phyloP scores from a whole-genome alignment of 257 asterid genomes.

The Solanum chmielewskii region DNA sequence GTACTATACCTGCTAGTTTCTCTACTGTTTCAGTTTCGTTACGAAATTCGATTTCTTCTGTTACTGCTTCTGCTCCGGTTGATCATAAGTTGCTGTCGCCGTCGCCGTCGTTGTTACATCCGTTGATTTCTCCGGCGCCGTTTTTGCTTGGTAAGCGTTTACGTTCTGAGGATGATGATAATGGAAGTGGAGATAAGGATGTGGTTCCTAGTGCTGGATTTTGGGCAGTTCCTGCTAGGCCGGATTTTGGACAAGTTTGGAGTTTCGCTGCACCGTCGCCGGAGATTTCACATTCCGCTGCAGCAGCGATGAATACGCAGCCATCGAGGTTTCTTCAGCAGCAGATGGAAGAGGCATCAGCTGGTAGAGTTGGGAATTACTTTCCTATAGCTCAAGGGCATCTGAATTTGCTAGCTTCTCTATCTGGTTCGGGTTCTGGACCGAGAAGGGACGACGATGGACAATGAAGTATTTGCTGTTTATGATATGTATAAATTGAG shows the following conservation, averaged over 20 bases:
- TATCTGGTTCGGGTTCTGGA: constrained; percentile 76
- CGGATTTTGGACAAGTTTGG: neutral
- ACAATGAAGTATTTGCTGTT: constrained; percentile 12
- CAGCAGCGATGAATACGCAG: constrained; percentile 17
- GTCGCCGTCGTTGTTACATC: neutral
- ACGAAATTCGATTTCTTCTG: neutral
- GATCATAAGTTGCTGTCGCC: neutral
- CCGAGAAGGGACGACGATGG: constrained; percentile 74
- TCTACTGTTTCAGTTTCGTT: neutral
- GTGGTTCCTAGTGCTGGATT: constrained; percentile 19
- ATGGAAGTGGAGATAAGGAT: neutral
- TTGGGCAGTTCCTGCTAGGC: neutral
- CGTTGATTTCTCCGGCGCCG: constrained; percentile 24
- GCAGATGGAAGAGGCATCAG: constrained; percentile 81
- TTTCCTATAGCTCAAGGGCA: constrained; percentile 90
- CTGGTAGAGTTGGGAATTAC: constrained; percentile 87
- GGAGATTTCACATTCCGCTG: constrained; percentile 29
- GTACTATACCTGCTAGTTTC: neutral
- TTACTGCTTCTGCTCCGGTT: neutral
- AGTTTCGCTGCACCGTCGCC: neutral
- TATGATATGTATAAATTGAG: neutral
- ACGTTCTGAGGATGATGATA: constrained; percentile 27
- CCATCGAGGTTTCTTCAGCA: constrained; percentile 70
- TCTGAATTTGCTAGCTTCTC: constrained; percentile 81
- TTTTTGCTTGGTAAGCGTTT: constrained; percentile 83